Evolutionary conservation across 1,284 basidiomycete genomes (phyloP).

Genomic region (Ustilago esculenta): DNA sequence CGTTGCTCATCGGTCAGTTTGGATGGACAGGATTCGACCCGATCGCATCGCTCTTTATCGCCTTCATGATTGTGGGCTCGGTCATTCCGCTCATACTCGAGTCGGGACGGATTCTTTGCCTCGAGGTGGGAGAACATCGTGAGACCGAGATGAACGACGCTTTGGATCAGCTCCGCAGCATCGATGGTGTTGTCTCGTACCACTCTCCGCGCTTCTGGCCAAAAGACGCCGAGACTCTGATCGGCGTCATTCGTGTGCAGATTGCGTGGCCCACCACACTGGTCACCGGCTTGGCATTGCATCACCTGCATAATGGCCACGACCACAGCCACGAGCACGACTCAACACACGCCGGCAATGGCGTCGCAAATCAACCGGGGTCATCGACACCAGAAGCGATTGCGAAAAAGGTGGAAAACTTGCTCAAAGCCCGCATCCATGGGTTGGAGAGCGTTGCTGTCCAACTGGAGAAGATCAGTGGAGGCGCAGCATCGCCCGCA

Average conservation of each 20-base stretch:
- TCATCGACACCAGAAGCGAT: slow-evolving; percentile 43
- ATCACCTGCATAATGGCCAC: slow-evolving; percentile 4
- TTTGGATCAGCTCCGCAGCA: slow-evolving; percentile 75
- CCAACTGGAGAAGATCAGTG: slow-evolving; percentile 45
- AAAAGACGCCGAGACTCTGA: slow-evolving; percentile 83
- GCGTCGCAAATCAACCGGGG: not conserved
- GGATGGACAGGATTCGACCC: slow-evolving; percentile 99
- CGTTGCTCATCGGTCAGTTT: slow-evolving; percentile 91
- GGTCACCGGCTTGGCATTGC: slow-evolving; percentile 63
- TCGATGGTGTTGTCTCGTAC: slow-evolving; percentile 82
- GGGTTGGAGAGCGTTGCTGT: slow-evolving; percentile 56
- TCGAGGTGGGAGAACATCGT: slow-evolving; percentile 80
- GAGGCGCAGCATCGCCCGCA: slow-evolving; percentile 1
- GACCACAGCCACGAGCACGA: slow-evolving; percentile 57
- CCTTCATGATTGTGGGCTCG: slow-evolving; percentile 90
- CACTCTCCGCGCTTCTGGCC: slow-evolving; percentile 92
- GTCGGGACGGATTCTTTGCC: slow-evolving; percentile 84
- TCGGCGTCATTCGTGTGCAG: slow-evolving; percentile 78
- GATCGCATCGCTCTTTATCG: slow-evolving; percentile 96
- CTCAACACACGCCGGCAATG: not conserved
- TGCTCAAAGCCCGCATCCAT: slow-evolving; percentile 50
- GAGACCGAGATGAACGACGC: slow-evolving; percentile 77
- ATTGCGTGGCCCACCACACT: slow-evolving; percentile 70
- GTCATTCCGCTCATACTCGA: slow-evolving; percentile 95
- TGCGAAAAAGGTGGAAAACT: slow-evolving; percentile 40